Evolutionary conservation across 1,284 basidiomycete genomes (phyloP), one percentile per base, ranked within the genome.

Genomic region (Boletus sp.): DNA sequence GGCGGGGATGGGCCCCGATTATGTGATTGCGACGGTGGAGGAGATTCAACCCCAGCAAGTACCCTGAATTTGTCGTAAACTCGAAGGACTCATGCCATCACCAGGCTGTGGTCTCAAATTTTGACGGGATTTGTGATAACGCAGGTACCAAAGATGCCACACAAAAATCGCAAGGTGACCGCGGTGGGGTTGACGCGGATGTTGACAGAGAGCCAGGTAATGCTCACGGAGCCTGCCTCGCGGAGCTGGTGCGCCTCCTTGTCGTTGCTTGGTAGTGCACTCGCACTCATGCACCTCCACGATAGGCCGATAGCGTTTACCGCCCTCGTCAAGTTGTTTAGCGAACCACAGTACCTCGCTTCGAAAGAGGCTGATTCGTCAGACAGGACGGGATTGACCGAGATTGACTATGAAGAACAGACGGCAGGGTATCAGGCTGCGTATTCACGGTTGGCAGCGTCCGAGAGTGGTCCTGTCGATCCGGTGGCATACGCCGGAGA

Each of bases 361-460:
- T 80, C 79, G 52, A 76, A 79, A 52, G 74, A 73, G 3, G 77
- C 74, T 23, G 74, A 81, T 27, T 84, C 89, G 57, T 72, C 52
- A 4, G 25, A 27, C 1, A 52, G 50, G 11, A 51, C 85, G 52
- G 83, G 87, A 0, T 71, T 93, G 38, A 91, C 90, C 1, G 83
- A 86, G 48, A 85, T 97, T 50, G 97, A 98, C 75, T 89, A 88
- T 65, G 96, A 98, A 71, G 97, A 93, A 71, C 90, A 91, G 71
- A 83, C 90, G 11, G 87, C 89, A 6, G 93, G 94, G 0, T 99
- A 98, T 78, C 97, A 99, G 74, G 92, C 93, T 0, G 89, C 91
- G 4, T 99, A 97, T 78, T 95, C 95, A 57, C 86, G 91, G 51
- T 83, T 99, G 14, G 95, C 94, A 0, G 93, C 97, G 1, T 90